Base-by-base conservation (phyloP, 2,329 filamentous ascomycete genomes). In the Drechmeria coniospora region DNA sequence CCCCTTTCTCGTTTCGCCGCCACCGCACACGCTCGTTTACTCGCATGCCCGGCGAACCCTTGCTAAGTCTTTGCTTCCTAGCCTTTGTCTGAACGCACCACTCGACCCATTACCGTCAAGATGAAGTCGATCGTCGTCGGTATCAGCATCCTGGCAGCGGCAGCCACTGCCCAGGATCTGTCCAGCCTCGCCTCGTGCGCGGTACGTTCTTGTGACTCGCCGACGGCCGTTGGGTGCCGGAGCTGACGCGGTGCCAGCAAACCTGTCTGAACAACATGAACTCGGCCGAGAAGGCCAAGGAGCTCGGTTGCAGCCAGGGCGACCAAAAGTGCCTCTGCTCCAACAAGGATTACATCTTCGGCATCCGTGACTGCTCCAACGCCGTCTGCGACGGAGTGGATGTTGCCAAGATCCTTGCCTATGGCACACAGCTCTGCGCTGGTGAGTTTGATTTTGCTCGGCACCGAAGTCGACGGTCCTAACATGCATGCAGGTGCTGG, bases 241-340 rank as follows among this genome's bases (percentile, higher is more conserved):
- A 16, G 8, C 36, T 45, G 17, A 43, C 29, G 14, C 8, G 11
- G 26, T 17, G 32, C n/a, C 31, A 71, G 65, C 51, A 48, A 42
- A 50, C 41, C 22, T 72, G 67, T 39, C 51, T 59, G 36, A 47
- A 42, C 42, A 63, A 64, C 53, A 68, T 73, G 64, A 37, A 61
- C 23, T 41, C 45, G 26, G 36, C 41, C n/a, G 40, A 29, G 32
- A 54, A 63, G 50, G 54, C 54, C 25, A 18, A 36, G 19, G 44
- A 56, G 28, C 57, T 71, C 20, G 56, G 57, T 33, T 73, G 68
- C 50, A 31, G 34, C 6, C 33, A 40, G 30, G 43, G 42, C 22
- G 60, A 65, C 34, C 20, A 52, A 23, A 39, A 41, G 26, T 68
- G 64, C 47, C 52, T 67, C 10, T 68, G 64, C 53, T 39, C 42